Conservation (phyloP, 805 yeast genomes). For the Ogataea trehaloabstinens region DNA sequence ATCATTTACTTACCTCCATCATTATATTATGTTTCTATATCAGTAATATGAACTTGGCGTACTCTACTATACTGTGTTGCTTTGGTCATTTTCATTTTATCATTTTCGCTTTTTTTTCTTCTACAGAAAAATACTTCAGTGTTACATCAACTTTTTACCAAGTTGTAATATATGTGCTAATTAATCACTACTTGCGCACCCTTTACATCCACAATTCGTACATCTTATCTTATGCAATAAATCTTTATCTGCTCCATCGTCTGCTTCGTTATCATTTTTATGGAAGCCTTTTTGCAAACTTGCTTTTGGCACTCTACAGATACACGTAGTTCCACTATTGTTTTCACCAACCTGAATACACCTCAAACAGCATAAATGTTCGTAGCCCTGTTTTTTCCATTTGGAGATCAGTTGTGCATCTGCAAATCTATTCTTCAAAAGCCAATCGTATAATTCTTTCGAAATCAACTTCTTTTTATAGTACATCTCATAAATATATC, state of each 20-base stretch:
- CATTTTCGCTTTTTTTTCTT: too few species aligned
- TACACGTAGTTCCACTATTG: constrained; percentile 67
- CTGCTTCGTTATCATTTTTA: constrained; percentile 15
- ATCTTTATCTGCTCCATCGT: constrained; percentile 18
- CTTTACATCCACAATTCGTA: constrained; percentile 80
- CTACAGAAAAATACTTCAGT: too few species aligned
- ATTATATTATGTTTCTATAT: too few species aligned
- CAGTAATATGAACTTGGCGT: too few species aligned
- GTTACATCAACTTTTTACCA: too few species aligned
- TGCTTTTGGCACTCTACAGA: constrained; percentile 79
- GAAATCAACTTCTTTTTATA: constrained; percentile 70
- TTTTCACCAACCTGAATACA: constrained; percentile 68
- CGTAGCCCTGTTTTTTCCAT: constrained; percentile 65
- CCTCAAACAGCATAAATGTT: constrained; percentile 75
- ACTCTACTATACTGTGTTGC: too few species aligned
- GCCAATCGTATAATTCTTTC: constrained; percentile 68
- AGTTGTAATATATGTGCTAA: too few species aligned
- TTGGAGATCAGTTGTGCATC: constrained; percentile 76
- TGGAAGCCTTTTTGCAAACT: constrained; percentile 33
- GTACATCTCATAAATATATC: constrained; percentile 72
- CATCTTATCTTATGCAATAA: constrained; percentile 44
- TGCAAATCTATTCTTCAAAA: constrained; percentile 61
- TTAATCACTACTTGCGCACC: constrained; percentile 77
- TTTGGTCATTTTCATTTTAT: too few species aligned
- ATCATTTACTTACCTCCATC: too few species aligned